Evolutionary conservation across 305 asterid genomes (phyloP).

Genomic region (Fraxinus xanthoxyloides): DNA sequence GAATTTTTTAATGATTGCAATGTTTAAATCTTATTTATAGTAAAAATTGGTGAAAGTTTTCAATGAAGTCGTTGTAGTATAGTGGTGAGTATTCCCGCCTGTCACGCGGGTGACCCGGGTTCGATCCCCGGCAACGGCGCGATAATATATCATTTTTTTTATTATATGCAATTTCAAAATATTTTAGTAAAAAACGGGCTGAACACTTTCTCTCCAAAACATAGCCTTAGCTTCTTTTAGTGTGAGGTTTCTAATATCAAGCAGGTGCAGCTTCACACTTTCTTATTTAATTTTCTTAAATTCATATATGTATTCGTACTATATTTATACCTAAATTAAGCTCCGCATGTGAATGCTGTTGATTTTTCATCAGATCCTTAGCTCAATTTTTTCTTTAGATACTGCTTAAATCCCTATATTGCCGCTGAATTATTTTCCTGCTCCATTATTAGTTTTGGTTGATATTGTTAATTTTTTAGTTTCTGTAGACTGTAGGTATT

Average conservation of each 20-base stretch:
- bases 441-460: background rate
- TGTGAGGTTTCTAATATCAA: background rate
- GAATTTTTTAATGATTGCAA: too few species aligned
- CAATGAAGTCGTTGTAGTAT: too few species aligned
- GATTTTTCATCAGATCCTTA: constrained; percentile 29
- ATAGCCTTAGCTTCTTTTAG: background rate
- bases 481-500: constrained; percentile 2
- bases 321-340: constrained; percentile 15
- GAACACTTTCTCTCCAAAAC: background rate
- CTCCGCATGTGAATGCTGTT: constrained; percentile 2
- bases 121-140: constrained; percentile 53
- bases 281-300: background rate
- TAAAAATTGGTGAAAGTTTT: too few species aligned
- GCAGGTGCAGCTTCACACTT: background rate
- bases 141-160: background rate
- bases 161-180: background rate
- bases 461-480: background rate
- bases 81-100: constrained; percentile 50
- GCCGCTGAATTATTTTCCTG: constrained; percentile 18
- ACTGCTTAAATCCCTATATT: constrained; percentile 2
- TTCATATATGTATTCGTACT: background rate
- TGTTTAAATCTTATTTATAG: too few species aligned
- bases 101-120: constrained; percentile 62
- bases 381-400: constrained; percentile 5
- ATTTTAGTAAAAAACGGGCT: background rate